Base-by-base conservation (phyloP, 2,329 filamentous ascomycete genomes). In the Fusarium decemcellulare region DNA sequence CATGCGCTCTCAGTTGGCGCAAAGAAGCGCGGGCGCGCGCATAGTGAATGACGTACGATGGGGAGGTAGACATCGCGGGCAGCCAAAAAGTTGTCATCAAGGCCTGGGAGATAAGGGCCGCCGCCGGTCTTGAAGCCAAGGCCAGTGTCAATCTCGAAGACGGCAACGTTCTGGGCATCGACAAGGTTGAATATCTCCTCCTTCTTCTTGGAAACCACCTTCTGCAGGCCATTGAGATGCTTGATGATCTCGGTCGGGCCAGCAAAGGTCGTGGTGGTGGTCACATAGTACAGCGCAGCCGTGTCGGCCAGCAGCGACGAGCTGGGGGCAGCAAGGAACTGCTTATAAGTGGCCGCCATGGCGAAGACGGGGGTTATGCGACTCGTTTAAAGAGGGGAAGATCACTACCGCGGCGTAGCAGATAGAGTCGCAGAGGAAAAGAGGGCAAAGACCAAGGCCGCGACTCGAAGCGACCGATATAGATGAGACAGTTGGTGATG, bases 81-180 rank as follows among this genome's bases (percentile, higher is more conserved):
- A 60, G 93, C 85, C 62, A 99, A 83, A 80, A 98, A 97, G 83
- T 98, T 98, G 84, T 98, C 94, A 76, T 98, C 95, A 51, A 99
- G 85, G 50, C 90, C 90, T 6, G 95, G 95, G 59, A 98, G 87
- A 82, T 96, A 98, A 69, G 91, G 88, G 69, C 94, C 95, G 71
- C 95, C 96, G 68, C 92, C 91, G 67, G 86, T 90, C 60, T 91
- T 79, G 79, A 99, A 98, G 77, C 97, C 92, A 50, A 98, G 82
- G 2, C 90, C 90, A 27, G 93, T 96, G 76, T 97, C 92, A 50
- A 94, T 85, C 81, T 98, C 95, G 60, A 95, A 85, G 78, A 97
- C 95, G 70, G 97, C 81, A 46, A 90, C 88, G 79, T 90, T 87
- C 59, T 85, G 79, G 65, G 90, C 90, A 78, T 97, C 93, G 56